These are phyloP conservation scores for Sugiyamaella grinbergsii DNA, from an alignment of 1,139 yeast species.

Conservation along the genomic window DNA sequence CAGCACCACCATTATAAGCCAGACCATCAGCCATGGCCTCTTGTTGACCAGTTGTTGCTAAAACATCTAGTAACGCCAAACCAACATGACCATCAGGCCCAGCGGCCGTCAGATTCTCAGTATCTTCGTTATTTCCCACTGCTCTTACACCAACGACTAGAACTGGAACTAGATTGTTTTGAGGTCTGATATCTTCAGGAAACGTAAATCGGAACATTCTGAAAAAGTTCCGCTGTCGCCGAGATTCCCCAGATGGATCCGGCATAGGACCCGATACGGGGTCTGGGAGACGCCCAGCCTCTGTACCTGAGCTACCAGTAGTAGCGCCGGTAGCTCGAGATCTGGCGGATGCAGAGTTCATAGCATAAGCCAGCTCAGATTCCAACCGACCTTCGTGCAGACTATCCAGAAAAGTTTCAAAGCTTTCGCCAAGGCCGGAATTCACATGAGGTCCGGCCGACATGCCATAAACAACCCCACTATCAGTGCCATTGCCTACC, in stretches of 20 bases:
- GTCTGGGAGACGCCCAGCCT: constrained; percentile 22
- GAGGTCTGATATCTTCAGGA: constrained; percentile 37
- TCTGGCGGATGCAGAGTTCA: background rate
- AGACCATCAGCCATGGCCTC: background rate
- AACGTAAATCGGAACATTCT: constrained; percentile 59
- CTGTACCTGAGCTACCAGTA: background rate
- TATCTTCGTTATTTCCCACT: constrained; percentile 36
- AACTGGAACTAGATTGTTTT: constrained; percentile 50
- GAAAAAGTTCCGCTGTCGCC: constrained; percentile 46
- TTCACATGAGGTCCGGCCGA: constrained; percentile 17
- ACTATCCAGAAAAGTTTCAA: background rate
- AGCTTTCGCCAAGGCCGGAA: background rate
- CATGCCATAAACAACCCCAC: constrained; percentile 27
- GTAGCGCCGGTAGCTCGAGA: background rate
- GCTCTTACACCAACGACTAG: constrained; percentile 60
- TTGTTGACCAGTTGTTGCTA: constrained; percentile 12
- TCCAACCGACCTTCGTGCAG: background rate
- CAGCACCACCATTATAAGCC: background rate
- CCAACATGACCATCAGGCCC: constrained; percentile 19
- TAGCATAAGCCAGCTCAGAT: background rate
- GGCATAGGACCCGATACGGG: constrained; percentile 20
- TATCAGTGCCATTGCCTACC: constrained; percentile 40
- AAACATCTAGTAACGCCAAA: constrained; percentile 29
- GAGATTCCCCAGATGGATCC: background rate
- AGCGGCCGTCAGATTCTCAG: constrained; percentile 20